Conservation (phyloP, 2,329 filamentous ascomycete species). For the Stemphylium lycopersici region DNA sequence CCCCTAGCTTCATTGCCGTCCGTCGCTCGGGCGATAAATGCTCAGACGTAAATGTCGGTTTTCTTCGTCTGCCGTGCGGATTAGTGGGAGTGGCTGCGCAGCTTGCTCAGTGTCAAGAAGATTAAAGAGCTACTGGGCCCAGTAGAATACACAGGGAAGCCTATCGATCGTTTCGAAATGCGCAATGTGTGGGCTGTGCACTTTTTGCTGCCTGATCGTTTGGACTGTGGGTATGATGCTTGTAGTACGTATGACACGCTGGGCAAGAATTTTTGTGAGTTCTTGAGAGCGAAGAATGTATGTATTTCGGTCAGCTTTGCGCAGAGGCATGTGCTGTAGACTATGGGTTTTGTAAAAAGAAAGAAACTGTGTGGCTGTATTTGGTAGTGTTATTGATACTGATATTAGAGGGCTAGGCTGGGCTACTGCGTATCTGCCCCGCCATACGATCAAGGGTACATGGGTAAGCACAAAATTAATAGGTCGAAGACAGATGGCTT, state of each 20-base stretch:
- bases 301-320: slow-evolving; percentile 55
- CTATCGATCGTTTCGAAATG: slow-evolving; percentile 51
- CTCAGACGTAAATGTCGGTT: slow-evolving; percentile 40
- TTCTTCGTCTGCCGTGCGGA: slow-evolving; percentile 41
- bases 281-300: slow-evolving; percentile 53
- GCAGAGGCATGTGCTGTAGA: slow-evolving; percentile 37
- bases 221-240: slow-evolving; percentile 54
- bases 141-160: slow-evolving; percentile 37
- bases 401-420: too few species aligned
- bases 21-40: slow-evolving; percentile 45
- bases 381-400: too few species aligned
- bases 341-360: background rate
- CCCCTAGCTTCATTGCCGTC: slow-evolving; percentile 47
- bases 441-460: too few species aligned
- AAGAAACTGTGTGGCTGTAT: too few species aligned
- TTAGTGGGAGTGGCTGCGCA: slow-evolving; percentile 42
- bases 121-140: slow-evolving; percentile 36
- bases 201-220: slow-evolving; percentile 55
- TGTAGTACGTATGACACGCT: slow-evolving; percentile 54
- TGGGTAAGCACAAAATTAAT: too few species aligned
- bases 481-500: too few species aligned
- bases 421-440: too few species aligned
- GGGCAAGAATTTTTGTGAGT: slow-evolving; percentile 56
- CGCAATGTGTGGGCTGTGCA: slow-evolving; percentile 49
- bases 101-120: slow-evolving; percentile 34